phyloP scores from a whole-genome alignment of 2,329 filamentous ascomycete genomes.

The Mycocentrospora acerina region DNA sequence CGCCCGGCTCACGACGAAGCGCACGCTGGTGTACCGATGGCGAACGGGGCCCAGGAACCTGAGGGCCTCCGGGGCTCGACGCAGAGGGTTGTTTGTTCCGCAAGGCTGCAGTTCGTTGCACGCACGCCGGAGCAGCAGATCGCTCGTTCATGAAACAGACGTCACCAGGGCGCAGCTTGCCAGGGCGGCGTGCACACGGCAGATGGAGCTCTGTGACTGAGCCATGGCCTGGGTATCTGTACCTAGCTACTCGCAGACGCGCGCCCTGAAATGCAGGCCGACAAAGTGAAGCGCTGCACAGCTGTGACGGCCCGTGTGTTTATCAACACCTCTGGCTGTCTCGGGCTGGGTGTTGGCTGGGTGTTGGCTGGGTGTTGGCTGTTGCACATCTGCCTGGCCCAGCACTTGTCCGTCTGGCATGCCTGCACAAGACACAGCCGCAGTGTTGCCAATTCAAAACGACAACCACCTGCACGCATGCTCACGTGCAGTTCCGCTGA shows the following conservation, averaged over 20 bases:
- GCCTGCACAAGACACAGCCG: background rate
- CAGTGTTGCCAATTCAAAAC: background rate
- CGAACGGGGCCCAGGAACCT: too few species aligned
- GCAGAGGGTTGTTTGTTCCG: slow-evolving; percentile 1
- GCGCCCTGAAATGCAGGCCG: slow-evolving; percentile 3
- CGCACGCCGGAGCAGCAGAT: slow-evolving; percentile 16
- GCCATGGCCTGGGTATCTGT: too few species aligned
- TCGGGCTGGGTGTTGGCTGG: too few species aligned
- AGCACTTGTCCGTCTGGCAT: too few species aligned
- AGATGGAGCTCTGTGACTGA: slow-evolving; percentile 1
- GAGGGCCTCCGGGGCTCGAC: background rate
- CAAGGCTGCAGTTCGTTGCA: slow-evolving; percentile 9
- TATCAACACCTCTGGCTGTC: too few species aligned
- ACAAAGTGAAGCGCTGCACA: too few species aligned
- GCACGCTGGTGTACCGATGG: too few species aligned
- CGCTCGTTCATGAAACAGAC: slow-evolving; percentile 23
- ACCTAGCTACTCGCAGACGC: too few species aligned
- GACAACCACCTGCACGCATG: background rate
- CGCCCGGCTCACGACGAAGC: too few species aligned
- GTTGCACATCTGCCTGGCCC: too few species aligned
- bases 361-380: too few species aligned
- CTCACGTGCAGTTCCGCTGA: slow-evolving; percentile 1
- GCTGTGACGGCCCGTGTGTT: too few species aligned
- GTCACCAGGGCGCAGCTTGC: slow-evolving; percentile 23
- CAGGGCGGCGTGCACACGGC: slow-evolving; percentile 14